phyloP scores from a whole-genome alignment of 441 rosid genomes.

The Francoa sonchifolia region DNA sequence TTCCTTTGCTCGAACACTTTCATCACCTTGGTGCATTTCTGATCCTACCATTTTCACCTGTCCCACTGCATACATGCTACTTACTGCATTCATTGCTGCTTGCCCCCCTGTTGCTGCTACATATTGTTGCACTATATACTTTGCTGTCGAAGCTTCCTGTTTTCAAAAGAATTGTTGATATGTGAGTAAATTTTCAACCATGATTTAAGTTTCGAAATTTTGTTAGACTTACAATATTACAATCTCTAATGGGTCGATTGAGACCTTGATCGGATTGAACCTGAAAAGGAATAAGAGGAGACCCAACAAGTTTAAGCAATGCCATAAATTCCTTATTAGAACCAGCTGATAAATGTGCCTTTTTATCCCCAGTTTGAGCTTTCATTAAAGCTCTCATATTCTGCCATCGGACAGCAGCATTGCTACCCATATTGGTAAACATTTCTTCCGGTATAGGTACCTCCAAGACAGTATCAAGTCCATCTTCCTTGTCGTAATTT shows the following conservation, averaged over 20 bases:
- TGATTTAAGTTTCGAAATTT: too few relatives aligned
- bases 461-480: constrained; percentile 78
- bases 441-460: constrained; percentile 94
- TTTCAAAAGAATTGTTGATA: not conserved
- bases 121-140: constrained; percentile 75
- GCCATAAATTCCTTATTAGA: constrained; percentile 73
- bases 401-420: constrained; percentile 57
- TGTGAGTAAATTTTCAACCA: too few relatives aligned
- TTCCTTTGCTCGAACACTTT: constrained; percentile 30
- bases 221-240: constrained; percentile 43
- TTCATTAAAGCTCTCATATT: constrained; percentile 65
- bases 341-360: constrained; percentile 53
- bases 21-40: constrained; percentile 57
- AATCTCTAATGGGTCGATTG: constrained; percentile 33
- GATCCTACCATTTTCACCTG: constrained; percentile 77
- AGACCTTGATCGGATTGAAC: constrained; percentile 35
- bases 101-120: constrained; percentile 78
- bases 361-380: constrained; percentile 30
- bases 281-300: constrained; percentile 83
- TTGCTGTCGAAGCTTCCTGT: constrained; percentile 78
- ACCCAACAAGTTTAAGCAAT: constrained; percentile 80
- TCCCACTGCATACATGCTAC: constrained; percentile 80
- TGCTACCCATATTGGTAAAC: constrained; percentile 74
- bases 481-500: constrained; percentile 66
- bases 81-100: constrained; percentile 37